Evolutionary conservation across 352 stramenopile genomes (phyloP).

Genomic region (Phytophthora tentaculata): DNA sequence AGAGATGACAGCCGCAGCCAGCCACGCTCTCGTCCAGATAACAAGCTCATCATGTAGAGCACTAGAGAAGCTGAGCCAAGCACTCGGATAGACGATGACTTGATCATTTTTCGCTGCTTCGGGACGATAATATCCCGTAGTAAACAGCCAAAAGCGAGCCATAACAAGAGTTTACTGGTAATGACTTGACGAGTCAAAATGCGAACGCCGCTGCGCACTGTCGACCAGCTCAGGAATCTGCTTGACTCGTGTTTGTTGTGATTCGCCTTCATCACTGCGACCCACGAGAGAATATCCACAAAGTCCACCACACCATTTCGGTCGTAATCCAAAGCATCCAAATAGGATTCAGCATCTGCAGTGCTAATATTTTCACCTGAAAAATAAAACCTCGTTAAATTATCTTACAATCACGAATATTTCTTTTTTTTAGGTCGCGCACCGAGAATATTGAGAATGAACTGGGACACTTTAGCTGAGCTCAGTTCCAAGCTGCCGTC

Average conservation of each 20-base stretch:
- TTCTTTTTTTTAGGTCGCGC: constrained; percentile 4
- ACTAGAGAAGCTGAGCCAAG: constrained; percentile 31
- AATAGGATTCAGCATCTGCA: constrained; percentile 58
- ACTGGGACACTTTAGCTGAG: constrained; percentile 59
- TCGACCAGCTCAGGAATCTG: constrained; percentile 23
- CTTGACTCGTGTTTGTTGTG: constrained; percentile 40
- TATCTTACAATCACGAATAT: not conserved
- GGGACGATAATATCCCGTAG: constrained; percentile 43
- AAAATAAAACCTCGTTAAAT: not conserved
- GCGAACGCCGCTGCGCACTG: constrained; percentile 24
- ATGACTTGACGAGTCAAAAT: constrained; percentile 14
- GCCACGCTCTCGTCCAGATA: constrained; percentile 15
- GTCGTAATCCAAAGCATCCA: constrained; percentile 79
- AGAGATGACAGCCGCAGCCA: constrained; percentile 12
- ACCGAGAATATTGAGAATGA: constrained; percentile 83
- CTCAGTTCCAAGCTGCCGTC: constrained; percentile 74
- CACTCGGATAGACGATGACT: constrained; percentile 38
- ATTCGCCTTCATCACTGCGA: constrained; percentile 73
- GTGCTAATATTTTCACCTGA: constrained; percentile 67
- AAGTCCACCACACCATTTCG: constrained; percentile 79
- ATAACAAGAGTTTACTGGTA: constrained; percentile 35
- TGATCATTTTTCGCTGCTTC: constrained; percentile 42
- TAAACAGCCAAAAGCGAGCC: constrained; percentile 41
- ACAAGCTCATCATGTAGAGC: constrained; percentile 35
- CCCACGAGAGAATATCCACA: constrained; percentile 78